Base-by-base conservation (phyloP, 495 filamentous ascomycete genomes). In the Aspergillus mulundensis region DNA sequence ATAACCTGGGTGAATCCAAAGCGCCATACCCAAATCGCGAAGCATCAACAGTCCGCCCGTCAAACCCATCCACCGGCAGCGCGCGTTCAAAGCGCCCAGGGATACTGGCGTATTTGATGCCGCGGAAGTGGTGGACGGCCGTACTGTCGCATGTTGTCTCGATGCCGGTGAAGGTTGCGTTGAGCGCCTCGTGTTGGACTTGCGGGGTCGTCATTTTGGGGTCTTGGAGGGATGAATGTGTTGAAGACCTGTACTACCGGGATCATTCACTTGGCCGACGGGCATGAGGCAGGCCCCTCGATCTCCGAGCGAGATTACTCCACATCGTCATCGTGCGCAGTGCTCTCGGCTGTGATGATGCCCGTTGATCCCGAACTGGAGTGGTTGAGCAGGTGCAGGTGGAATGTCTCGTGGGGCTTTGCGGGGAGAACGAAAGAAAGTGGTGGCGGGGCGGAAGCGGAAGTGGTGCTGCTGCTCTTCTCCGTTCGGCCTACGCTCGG, bases 1-100 rank as follows among this genome's bases (percentile, higher is more conserved):
- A n/a, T n/a, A n/a, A n/a, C n/a, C n/a, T n/a, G n/a, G n/a, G n/a
- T n/a, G n/a, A n/a, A n/a, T n/a, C n/a, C n/a, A n/a, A n/a, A n/a
- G 20, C 8, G 23, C 43, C 64, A 42, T 59, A 73, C 72, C 72
- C 72, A 46, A 68, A 75, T 62, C 57, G 61, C 1, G 69, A 63
- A 19, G 67, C 62, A 59, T 75, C 67, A 30, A 75, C 55, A 45
- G 61, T 48, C 12, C 51, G 49, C n/a, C 65, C 72, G 28, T 56
- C 50, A 40, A 69, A 70, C 2, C 36, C 21, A 5, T 63, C 36
- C n/a, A 75, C 61, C 3, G 65, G 60, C 39, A 58, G 18, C 0
- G 70, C 64, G 4, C 53, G 67, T 50, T 71, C 70, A 54, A 76
- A 76, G 10, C 73, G 65, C 12, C 62, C 70, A 0, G 73, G 70